Base-by-base conservation (phyloP, 2,329 filamentous ascomycete species). In the Grosmannia serpens region DNA sequence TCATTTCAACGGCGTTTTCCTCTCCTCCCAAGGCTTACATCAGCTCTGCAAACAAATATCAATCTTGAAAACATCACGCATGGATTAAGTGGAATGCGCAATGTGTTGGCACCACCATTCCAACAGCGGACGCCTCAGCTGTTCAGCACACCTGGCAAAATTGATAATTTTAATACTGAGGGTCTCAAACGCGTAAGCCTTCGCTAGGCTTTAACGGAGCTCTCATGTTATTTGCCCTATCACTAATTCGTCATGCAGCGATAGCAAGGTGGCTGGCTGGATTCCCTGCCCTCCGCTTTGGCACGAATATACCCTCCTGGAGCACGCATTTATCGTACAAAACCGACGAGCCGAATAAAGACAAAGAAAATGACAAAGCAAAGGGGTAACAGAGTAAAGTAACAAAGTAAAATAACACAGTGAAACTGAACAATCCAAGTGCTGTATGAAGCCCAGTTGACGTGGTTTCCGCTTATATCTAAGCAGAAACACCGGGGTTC, bases 1-100 rank as follows among this genome's bases (percentile, higher is more conserved):
- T 57, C 55, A 51, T 56, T 38, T 52, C 31, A 51, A 56, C 55
- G 55, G 55, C 47, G 55, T 57, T 51, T 44, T 52, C 55, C 35
- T 33, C 55, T 57, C 24, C 47, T 57, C 55, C 55, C 31, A 26
- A 49, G 46, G 49, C 33, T 29, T 29, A 24, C 20, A 50, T 31
- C 24, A 22, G 22, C 47, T 26, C 29, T 17, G 15, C 22, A 49
- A 56, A 49, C 20, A 56, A 56, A 56, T 54, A 9, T 29, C 53
- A 54, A 54, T 22, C 20, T 54, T n/a, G 24, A 46, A 55, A 46
- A 46, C 24, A 56, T 47, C 22, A 27, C 22, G 41, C 10, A 55
- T 31, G 20, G n/a, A 7, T 46, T 17, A 29, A 13, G 26, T 27
- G 8, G 31, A 33, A 24, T 35, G 50, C 10, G 22, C 10, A 33